These are phyloP conservation scores for Eimeria necatrix DNA, from an alignment of 169 alveolate genomes.

Conservation along the genomic window DNA sequence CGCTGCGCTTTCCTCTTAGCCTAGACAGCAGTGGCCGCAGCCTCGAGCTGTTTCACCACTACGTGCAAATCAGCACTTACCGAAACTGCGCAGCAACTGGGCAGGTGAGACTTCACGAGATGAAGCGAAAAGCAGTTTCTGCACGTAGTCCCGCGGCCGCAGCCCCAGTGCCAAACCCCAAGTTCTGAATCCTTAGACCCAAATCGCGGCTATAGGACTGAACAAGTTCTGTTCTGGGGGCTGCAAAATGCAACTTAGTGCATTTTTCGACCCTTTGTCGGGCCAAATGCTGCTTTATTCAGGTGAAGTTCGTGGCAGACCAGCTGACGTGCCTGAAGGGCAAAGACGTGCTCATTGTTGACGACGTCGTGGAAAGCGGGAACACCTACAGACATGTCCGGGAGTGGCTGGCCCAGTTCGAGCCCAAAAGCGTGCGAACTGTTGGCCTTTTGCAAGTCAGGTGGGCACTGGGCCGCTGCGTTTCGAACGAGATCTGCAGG, in stretches of 20 bases:
- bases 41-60: conserved; percentile 1
- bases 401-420: conserved; percentile 78
- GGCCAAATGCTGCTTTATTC: background rate
- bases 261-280: background rate
- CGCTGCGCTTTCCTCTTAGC: background rate
- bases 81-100: background rate
- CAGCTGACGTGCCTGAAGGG: conserved; percentile 83
- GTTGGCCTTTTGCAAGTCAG: background rate
- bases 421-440: conserved; percentile 1
- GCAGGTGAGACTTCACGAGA: background rate
- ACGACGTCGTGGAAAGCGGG: conserved; percentile 88
- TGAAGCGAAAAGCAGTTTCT: background rate
- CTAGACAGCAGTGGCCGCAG: background rate
- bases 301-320: conserved; percentile 79
- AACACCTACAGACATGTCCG: conserved; percentile 82
- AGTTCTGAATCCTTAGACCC: no score
- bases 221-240: background rate
- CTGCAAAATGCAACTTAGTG: background rate
- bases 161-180: no score
- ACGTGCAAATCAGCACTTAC: conserved; percentile 8
- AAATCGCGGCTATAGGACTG: background rate
- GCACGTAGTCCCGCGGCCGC: background rate
- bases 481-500: no score
- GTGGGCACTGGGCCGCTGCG: background rate
- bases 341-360: conserved; percentile 87